Conservation (phyloP, 129 eudicot species). For the Tanacetum coccineum region DNA sequence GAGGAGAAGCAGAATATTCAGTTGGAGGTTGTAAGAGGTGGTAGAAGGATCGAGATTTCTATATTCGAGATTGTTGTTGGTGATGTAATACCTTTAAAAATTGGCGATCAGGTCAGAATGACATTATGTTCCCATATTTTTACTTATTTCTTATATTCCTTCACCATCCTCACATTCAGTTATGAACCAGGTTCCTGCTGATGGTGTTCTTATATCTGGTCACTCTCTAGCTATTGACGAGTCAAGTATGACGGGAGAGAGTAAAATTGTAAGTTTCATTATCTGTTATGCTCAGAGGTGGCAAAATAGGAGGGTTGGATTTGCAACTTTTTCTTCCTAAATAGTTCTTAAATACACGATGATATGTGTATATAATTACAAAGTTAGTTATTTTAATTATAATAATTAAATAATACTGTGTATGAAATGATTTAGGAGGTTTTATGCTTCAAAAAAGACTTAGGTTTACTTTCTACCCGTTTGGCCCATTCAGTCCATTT, state of each 20-base stretch:
- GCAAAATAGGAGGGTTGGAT: no score
- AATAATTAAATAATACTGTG: no score
- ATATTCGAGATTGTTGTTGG: constrained; percentile 94
- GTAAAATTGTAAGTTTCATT: constrained; percentile 58
- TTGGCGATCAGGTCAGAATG: constrained; percentile 85
- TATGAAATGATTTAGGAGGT: no score
- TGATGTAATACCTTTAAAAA: constrained; percentile 87
- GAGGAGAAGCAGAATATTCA: constrained; percentile 97
- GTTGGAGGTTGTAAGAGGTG: constrained; percentile 85
- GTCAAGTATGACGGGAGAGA: constrained; percentile 99
- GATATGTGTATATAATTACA: constrained; percentile 51
- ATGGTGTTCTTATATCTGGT: constrained; percentile 77
- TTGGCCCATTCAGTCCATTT: no score
- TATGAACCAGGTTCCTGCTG: constrained; percentile 79
- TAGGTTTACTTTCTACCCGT: no score
- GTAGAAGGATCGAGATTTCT: constrained; percentile 66
- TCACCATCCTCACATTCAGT: constrained; percentile 8
- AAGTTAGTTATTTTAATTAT: no score
- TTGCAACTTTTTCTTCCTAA: no score
- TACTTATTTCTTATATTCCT: not conserved
- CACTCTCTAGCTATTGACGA: constrained; percentile 90
- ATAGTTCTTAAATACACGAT: no score
- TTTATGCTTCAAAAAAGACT: no score
- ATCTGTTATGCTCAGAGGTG: not conserved
- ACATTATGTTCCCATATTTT: not conserved